Base-by-base conservation (phyloP, 352 stramenopile genomes). In the Phytophthora brassicae region DNA sequence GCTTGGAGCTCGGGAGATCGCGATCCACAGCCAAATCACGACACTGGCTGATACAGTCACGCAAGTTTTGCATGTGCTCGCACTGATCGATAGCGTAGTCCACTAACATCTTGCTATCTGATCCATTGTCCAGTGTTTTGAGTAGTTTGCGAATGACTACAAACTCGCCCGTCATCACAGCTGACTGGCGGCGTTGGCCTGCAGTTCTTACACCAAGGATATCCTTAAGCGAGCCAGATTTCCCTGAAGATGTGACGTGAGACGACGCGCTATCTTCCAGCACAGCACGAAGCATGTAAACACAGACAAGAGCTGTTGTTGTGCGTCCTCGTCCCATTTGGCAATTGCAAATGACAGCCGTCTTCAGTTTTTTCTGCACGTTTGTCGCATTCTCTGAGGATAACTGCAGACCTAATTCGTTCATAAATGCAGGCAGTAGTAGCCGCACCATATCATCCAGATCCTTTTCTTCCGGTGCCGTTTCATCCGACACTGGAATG, bases 401-500 rank as follows among this genome's bases (percentile, higher is more conserved):
- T 31, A 70, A 28, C 3, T 48, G n/a, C 4, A 89, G 59, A 6
- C 69, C 66, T 6, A 92, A 52, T 36, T 95, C 86, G 16, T 79
- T 66, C 35, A 74, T 74, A 54, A 90, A 93, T 20, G 74, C 77
- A 36, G 86, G 86, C 7, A 84, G 56, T 2, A 94, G 45, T 16
- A 95, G 56, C 0, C 86, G 81, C 23, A 95, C 78, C 68, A 97
- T 79, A 23, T 96, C 86, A 62, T 97, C 89, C 24, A 96, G 74
- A 41, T 96, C 88, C 35, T 95, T 96, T 41, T 95, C 88, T 49
- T 97, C 88, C 0, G 89, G 90, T 1, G 90, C 90, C 13, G 88
- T 94, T 57, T 97, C 90, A 56, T 97, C 90, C 11, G 90, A 95
- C 7, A 97, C 86, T 17, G 86, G 86, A 54, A 95, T 92, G 16